Base-by-base conservation (phyloP, 495 filamentous ascomycete species). In the Rostrohypoxylon terebratum region DNA sequence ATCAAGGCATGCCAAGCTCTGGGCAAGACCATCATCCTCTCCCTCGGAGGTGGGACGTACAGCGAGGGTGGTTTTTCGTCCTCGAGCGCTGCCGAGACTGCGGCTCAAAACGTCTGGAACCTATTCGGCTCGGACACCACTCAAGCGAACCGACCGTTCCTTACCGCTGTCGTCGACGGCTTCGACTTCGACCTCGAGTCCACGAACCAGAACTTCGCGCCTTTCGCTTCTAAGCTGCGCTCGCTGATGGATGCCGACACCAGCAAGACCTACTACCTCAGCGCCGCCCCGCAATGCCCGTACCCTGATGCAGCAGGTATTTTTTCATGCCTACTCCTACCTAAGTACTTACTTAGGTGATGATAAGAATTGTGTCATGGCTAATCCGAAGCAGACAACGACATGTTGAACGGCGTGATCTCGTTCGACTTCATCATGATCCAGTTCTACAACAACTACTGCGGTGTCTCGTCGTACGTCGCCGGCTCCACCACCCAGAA, bases 151-250 rank as follows among this genome's bases (percentile, higher is more conserved):
- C 86, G 90, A 38, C 91, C 91, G 4, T 92, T 94, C 67, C 89
- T 89, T 18, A 73, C 85, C 14, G 86, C 88, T 23, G 80, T 85
- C 31, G 75, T 93, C 45, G 91, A 94, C 72, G 91, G 91, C 3
- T 93, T 93, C 73, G 91, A 94, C 72, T 86, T 92, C 63, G 89
- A 91, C 77, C 86, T 90, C 42, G 89, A 92, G 72, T 78, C 69
- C 72, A 81, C 54, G 48, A 76, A 68, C 67, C 63, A 65, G 69
- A 81, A 88, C 80, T 88, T 87, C 80, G 85, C 78, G 1, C 79
- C 82, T 1, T 90, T 92, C 69, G 87, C 87, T 16, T 75, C 83
- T 50, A 79, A 83, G 51, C 82, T 93, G 4, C 86, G 89, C 20
- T 53, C 72, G 28, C 78, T 88, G 45, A 88, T 87, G 80, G 79